These are phyloP conservation scores for Boletus sp. DNA, from an alignment of 768 basidiomycete genomes.

Conservation along the genomic window DNA sequence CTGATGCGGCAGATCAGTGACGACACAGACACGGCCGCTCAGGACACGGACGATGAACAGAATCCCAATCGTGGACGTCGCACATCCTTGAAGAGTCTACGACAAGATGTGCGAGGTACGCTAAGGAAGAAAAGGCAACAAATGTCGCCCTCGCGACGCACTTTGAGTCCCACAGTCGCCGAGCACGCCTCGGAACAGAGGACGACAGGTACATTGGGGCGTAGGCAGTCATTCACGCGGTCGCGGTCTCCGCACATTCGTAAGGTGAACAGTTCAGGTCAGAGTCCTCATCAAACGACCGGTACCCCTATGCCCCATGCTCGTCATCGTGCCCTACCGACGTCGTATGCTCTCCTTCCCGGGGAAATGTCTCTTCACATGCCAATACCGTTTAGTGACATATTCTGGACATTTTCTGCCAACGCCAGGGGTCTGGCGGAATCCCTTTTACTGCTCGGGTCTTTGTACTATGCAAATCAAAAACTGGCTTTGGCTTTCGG, in stretches of 20 bases:
- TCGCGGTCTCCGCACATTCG: slow-evolving; percentile 64
- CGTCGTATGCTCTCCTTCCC: slow-evolving; percentile 42
- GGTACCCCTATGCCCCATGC: slow-evolving; percentile 41
- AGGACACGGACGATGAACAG: slow-evolving; percentile 55
- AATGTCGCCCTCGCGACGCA: slow-evolving; percentile 24
- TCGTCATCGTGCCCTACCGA: slow-evolving; percentile 36
- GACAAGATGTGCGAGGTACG: slow-evolving; percentile 24
- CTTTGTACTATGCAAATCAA: slow-evolving; percentile 53
- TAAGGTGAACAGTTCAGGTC: slow-evolving; percentile 30
- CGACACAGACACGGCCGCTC: slow-evolving; percentile 50
- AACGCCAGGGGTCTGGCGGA: slow-evolving; percentile 64
- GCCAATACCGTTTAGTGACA: slow-evolving; percentile 40
- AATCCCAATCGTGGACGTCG: slow-evolving; percentile 43
- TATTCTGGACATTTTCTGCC: slow-evolving; percentile 47
- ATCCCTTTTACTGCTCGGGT: slow-evolving; percentile 59
- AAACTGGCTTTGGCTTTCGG: slow-evolving; percentile 27
- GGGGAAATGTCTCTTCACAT: slow-evolving; percentile 44
- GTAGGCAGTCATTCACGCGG: slow-evolving; percentile 58
- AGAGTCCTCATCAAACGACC: slow-evolving; percentile 34
- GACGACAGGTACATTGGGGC: slow-evolving; percentile 33
- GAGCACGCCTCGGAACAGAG: slow-evolving; percentile 33
- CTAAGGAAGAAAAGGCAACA: slow-evolving; percentile 28
- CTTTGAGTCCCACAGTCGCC: slow-evolving; percentile 20
- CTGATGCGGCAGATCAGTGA: slow-evolving; percentile 38
- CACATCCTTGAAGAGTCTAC: slow-evolving; percentile 30